phyloP scores from a whole-genome alignment of 352 stramenopile species.

The Globisporangium canariense region DNA sequence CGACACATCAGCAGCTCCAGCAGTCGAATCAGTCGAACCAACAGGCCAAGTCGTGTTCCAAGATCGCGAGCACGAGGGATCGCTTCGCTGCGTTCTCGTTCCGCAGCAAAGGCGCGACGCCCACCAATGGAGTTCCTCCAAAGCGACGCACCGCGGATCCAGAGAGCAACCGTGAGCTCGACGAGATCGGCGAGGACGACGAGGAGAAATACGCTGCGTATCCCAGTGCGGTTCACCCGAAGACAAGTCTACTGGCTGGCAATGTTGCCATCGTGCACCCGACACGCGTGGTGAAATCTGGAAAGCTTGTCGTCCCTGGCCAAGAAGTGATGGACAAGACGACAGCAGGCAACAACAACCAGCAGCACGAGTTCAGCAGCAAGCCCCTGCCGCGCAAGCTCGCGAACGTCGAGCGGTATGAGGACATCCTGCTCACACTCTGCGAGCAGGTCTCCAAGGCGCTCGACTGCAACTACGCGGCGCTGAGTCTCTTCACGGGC shows the following conservation, averaged over 20 bases:
- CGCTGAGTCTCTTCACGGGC: conserved; percentile 47
- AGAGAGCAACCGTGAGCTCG: conserved; percentile 6
- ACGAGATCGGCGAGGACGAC: conserved; percentile 5
- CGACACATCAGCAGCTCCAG: not conserved
- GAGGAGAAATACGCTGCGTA: conserved; percentile 7
- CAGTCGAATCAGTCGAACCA: not conserved
- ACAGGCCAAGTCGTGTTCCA: conserved; percentile 19
- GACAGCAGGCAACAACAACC: conserved; percentile 19
- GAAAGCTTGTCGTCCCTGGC: conserved; percentile 7
- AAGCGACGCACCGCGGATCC: not conserved
- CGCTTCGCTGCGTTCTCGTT: conserved; percentile 9
- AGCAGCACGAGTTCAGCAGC: conserved; percentile 22
- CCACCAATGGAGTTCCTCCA: not conserved
- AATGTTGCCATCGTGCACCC: not conserved
- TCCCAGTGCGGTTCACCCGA: not conserved
- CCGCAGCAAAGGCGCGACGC: not conserved
- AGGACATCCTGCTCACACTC: conserved; percentile 55
- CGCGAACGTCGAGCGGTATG: conserved; percentile 32
- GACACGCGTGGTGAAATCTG: conserved; percentile 7
- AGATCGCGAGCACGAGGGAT: conserved; percentile 7
- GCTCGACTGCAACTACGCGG: conserved; percentile 50
- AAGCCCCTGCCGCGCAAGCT: conserved; percentile 29
- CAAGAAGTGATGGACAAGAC: conserved; percentile 2
- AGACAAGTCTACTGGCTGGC: not conserved
- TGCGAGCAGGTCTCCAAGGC: conserved; percentile 44